Conservation (phyloP, 345 rosid genomes). For the Eucalyptus viminalis region DNA sequence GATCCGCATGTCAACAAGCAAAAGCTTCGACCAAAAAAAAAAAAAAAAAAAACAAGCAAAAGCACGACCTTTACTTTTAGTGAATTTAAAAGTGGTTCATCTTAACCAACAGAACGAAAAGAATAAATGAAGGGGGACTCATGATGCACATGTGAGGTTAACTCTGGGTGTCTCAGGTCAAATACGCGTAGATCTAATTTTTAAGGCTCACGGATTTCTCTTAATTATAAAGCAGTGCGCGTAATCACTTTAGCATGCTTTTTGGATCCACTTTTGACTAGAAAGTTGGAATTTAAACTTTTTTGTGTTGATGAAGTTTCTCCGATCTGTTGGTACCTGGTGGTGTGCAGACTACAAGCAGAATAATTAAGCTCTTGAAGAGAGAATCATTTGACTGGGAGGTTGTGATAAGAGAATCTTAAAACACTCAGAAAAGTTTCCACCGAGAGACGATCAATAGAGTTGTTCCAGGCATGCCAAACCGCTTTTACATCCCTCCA, state of each 20-base stretch:
- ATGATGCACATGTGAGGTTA: not conserved
- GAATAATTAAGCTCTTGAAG: not conserved
- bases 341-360: not conserved
- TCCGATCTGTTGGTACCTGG: not conserved
- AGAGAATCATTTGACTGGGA: not conserved
- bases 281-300: not conserved
- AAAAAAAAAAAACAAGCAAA: not conserved
- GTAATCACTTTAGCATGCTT: not conserved
- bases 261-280: not conserved
- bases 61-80: not conserved
- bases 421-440: not conserved
- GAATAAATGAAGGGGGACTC: not conserved
- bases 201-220: not conserved
- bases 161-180: not conserved
- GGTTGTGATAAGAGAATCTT: not conserved
- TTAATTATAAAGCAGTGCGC: not conserved
- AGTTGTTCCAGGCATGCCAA: not conserved
- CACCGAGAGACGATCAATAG: not conserved
- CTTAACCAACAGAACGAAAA: not conserved
- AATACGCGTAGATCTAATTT: not conserved
- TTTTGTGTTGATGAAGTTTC: not conserved
- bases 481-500: not conserved
- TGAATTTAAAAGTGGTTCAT: not conserved
- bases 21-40: not conserved
- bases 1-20: not conserved